Percentiles rank a stretch among this genome's conserved stretches.
Evolutionary conservation across 164 flowering plant species (phyloP).

Genomic region (Tinospora cordifolia): DNA sequence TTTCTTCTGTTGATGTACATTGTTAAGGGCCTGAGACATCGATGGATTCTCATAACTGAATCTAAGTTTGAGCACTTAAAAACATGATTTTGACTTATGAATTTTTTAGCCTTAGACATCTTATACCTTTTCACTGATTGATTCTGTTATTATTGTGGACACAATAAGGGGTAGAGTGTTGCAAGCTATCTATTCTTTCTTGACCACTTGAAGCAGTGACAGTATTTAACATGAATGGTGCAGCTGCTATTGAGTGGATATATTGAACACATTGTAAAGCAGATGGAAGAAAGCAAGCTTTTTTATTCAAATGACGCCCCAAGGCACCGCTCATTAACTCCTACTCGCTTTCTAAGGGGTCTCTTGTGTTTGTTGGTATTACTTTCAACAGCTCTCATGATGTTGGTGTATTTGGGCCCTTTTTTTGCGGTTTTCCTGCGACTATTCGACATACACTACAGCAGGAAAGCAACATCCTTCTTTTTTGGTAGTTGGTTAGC

Average conservation of each 20-base stretch:
- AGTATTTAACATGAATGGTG: not conserved
- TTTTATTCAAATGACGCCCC: conserved; percentile 19
- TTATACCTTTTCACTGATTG: not conserved
- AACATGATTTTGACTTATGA: too few species aligned
- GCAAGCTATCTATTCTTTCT: not conserved
- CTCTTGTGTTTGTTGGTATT: conserved; percentile 55
- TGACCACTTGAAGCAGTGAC: not conserved
- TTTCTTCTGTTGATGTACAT: too few species aligned
- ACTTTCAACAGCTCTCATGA: conserved; percentile 67
- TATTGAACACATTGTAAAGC: conserved; percentile 10
- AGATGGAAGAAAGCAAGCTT: conserved; percentile 33
- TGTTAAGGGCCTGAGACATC: too few species aligned
- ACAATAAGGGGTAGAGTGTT: not conserved
- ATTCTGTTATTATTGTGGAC: not conserved
- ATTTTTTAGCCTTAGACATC: too few species aligned
- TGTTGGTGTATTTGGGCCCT: conserved; percentile 51
- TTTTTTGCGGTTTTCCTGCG: conserved; percentile 38
- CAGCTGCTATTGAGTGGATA: conserved; percentile 11
- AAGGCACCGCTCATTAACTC: conserved; percentile 48
- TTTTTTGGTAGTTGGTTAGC: conserved; percentile 78
- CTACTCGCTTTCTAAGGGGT: conserved; percentile 60
- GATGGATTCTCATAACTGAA: too few species aligned
- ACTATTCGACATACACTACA: conserved; percentile 60
- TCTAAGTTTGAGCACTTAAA: too few species aligned
- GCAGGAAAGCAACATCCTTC: conserved; percentile 58